Base-by-base conservation (phyloP, 331 rosid species). In the Pyrus hybrid region DNA sequence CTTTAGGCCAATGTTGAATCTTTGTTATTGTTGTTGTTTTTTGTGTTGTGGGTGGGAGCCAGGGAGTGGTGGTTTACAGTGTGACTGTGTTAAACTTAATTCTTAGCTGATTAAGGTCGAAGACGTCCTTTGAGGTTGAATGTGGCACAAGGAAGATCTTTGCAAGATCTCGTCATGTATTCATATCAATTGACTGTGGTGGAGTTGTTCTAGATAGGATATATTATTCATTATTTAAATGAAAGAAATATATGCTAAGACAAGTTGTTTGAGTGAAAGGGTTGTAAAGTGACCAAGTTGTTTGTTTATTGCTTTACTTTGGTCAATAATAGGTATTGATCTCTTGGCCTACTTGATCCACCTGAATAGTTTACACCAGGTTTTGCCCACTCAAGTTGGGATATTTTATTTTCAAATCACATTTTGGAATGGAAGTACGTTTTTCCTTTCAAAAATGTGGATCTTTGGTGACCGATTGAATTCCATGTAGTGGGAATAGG, bases 281-380 rank as follows among this genome's bases (percentile, higher is more conserved):
- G 53, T 41, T 62, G 71, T 82, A 80, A 75, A 68, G 77, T 67
- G 82, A 49, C 71, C 63, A 57, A 58, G 71, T 75, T 80, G 65
- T 77, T 82, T 72, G 81, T 80, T 71, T 72, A 47, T 72, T 47
- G 33, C 56, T 61, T n/a, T 71, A 21, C 20, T 77, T 29, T 56
- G 56, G 85, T 86, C 80, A 67, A 77, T 78, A 56, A 72, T 47
- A 65, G 63, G 77, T 69, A 68, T 76, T 47, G 54, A 73, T 81
- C 75, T 64, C 23, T 49, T 74, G 49, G 73, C 35, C 79, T 37
- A 7, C 68, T 75, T 69, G 67, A 65, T 73, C 82, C 60, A 32
- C 41, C 75, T 77, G 72, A 71, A 47, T 57, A 35, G 75, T 75
- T 80, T 51, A 77, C 68, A 86, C 62, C 77, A 64, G n/a, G 30